Base-by-base conservation (phyloP, 139 green algal species). In the Micractinium sp. region DNA sequence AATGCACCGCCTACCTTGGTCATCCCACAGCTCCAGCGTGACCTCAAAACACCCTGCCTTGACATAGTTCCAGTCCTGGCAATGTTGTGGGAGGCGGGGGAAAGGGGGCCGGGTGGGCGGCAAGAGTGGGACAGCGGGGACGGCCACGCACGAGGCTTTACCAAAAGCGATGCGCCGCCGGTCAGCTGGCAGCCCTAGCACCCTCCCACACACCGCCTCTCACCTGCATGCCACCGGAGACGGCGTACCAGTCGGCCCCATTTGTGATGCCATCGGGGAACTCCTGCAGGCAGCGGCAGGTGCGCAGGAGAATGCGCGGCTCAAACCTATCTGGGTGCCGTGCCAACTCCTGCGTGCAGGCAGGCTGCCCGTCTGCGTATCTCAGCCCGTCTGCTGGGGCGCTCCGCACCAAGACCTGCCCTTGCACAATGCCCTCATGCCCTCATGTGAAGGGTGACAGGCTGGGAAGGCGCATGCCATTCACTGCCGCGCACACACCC, bases 1-100 rank as follows among this genome's bases (percentile, higher is more conserved):
- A 14, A n/a, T 3, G 15, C 2, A 15, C 71, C 9, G 27, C 82
- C 31, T 63, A 77, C 61, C 61, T 35, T 99, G 99, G 66, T 86
- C n/a, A 14, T 96, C 89, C 83, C 90, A 95, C 33, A 98, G 85
- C 92, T 99, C 97, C 66, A 99, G 88, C 3, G 97, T 99, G 38
- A 99, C 74, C 83, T 96, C 95, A 78, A 98, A 92, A 87, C 93
- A 97, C 60, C 90, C 88, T 0, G 83, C 93, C 23, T 88, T 89
- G 22, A 99, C 18, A 89, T 99, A 99, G 82, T 97, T 95, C 95
- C 95, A 99, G 93, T 98, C 94, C 92, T 98, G 71, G 63, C 20
- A 71, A 27, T 27, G 63, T 25, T 2, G 63, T 5, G 9, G 63
- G 20, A 23, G 22, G 63, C 13, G 63, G 20, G 63, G 12, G 63